phyloP scores from a whole-genome alignment of 2,329 filamentous ascomycete species.

The Arthrocladium fulminans region DNA sequence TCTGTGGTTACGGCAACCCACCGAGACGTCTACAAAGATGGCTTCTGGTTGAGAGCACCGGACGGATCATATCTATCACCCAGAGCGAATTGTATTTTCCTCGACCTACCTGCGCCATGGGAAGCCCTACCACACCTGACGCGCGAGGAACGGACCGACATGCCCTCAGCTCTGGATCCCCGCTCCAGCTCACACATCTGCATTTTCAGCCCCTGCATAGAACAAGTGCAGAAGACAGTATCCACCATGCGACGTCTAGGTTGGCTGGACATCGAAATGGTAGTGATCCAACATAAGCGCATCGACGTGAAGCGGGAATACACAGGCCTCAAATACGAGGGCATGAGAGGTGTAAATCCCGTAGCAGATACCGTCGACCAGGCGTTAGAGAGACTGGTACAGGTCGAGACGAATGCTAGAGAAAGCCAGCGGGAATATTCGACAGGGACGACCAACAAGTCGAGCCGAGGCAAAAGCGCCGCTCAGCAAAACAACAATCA shows the following conservation, averaged over 20 bases:
- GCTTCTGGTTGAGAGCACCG: constrained; percentile 31
- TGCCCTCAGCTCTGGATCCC: constrained; percentile 55
- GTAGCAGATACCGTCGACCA: constrained; percentile 68
- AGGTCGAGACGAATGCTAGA: constrained; percentile 61
- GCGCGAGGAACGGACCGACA: constrained; percentile 27
- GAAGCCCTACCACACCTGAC: constrained; percentile 40
- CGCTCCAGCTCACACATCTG: constrained; percentile 69
- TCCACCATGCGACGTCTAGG: constrained; percentile 68
- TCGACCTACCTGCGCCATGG: constrained; percentile 45
- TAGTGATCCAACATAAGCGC: constrained; percentile 71
- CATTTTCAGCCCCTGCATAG: constrained; percentile 93
- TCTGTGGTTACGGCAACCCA: constrained; percentile 38
- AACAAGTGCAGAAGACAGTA: constrained; percentile 84
- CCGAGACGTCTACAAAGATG: constrained; percentile 42
- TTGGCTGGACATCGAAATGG: constrained; percentile 90
- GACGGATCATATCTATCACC: constrained; percentile 30
- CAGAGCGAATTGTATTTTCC: constrained; percentile 39
- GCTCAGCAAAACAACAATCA: constrained; percentile 15
- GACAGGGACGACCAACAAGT: constrained; percentile 20
- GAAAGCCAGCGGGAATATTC: constrained; percentile 54
- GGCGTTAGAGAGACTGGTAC: constrained; percentile 61
- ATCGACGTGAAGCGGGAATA: constrained; percentile 77
- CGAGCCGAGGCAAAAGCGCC: constrained; percentile 16
- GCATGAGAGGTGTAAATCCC: constrained; percentile 56
- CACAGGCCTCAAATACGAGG: constrained; percentile 63